phyloP scores from a whole-genome alignment of 192 early-diverging fungal genomes.

The Ambispora gerdemannii region DNA sequence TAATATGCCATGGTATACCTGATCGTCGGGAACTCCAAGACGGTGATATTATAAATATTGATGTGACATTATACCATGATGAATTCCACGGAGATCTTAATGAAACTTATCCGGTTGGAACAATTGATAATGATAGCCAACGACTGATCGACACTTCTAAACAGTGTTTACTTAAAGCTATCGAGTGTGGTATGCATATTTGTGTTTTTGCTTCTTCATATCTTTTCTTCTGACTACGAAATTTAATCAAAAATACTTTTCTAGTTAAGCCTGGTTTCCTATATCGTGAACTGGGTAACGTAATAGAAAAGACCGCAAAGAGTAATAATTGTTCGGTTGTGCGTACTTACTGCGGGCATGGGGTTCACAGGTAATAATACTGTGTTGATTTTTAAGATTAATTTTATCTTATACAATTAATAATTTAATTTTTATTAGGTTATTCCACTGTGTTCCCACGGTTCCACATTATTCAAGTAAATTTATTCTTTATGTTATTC shows the following conservation, averaged over 20 bases:
- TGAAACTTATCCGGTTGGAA: conserved; percentile 89
- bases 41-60: conserved; percentile 96
- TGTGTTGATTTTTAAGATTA: not conserved
- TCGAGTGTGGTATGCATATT: conserved; percentile 67
- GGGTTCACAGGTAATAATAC: conserved; percentile 50
- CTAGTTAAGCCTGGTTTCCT: conserved; percentile 85
- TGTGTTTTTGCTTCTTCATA: not conserved
- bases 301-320: conserved; percentile 84
- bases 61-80: conserved; percentile 83
- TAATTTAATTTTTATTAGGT: conserved; percentile 37
- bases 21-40: conserved; percentile 89
- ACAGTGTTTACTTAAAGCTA: conserved; percentile 89
- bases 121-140: conserved; percentile 70
- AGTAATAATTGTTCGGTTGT: conserved; percentile 88
- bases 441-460: conserved; percentile 90
- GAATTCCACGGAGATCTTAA: conserved; percentile 96
- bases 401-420: not conserved
- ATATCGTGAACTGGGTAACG: conserved; percentile 90
- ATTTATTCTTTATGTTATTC: not conserved
- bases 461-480: conserved; percentile 89
- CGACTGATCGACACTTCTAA: conserved; percentile 79
- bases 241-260: not conserved
- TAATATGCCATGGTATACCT: conserved; percentile 98
- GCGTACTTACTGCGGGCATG: conserved; percentile 90
- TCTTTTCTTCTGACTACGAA: not conserved